Evolutionary conservation across 2,329 filamentous ascomycete species (phyloP).

Genomic region (Huntiella moniliformis): DNA sequence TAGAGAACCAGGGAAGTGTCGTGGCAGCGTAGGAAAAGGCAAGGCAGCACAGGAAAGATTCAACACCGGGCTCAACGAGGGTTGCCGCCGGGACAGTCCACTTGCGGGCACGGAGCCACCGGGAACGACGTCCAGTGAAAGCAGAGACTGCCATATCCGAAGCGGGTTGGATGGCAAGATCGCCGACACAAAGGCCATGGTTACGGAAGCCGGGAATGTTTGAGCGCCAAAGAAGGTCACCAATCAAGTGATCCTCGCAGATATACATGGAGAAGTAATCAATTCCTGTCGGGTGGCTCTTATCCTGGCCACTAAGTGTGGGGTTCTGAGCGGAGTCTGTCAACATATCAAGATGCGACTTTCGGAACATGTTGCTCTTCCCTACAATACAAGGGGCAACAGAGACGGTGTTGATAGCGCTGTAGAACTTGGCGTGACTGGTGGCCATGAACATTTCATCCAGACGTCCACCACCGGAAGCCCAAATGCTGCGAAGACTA

Average conservation of each 20-base stretch:
- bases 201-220: slow-evolving; percentile 47
- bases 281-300: slow-evolving; percentile 41
- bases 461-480: slow-evolving; percentile 54
- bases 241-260: slow-evolving; percentile 93
- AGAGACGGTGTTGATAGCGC: slow-evolving; percentile 82
- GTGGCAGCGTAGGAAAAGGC: slow-evolving; percentile 67
- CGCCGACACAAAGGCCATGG: slow-evolving; percentile 68
- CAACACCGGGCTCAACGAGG: slow-evolving; percentile 79
- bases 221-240: slow-evolving; percentile 74
- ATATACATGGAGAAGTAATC: slow-evolving; percentile 93
- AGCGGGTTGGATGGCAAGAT: slow-evolving; percentile 80
- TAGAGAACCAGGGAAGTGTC: slow-evolving; percentile 45
- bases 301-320: slow-evolving; percentile 17
- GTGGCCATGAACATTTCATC: slow-evolving; percentile 93
- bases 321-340: slow-evolving; percentile 32
- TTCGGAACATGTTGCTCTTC: slow-evolving; percentile 97
- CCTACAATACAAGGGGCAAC: slow-evolving; percentile 87
- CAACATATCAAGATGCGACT: slow-evolving; percentile 66
- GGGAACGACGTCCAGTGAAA: slow-evolving; percentile 62
- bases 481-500: slow-evolving; percentile 17
- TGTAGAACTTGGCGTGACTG: slow-evolving; percentile 92
- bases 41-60: slow-evolving; percentile 65
- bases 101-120: slow-evolving; percentile 87
- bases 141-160: slow-evolving; percentile 57
- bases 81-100: slow-evolving; percentile 84